Evolutionary conservation across 352 stramenopile genomes (phyloP).

Genomic region (Phytophthora aleatoria): DNA sequence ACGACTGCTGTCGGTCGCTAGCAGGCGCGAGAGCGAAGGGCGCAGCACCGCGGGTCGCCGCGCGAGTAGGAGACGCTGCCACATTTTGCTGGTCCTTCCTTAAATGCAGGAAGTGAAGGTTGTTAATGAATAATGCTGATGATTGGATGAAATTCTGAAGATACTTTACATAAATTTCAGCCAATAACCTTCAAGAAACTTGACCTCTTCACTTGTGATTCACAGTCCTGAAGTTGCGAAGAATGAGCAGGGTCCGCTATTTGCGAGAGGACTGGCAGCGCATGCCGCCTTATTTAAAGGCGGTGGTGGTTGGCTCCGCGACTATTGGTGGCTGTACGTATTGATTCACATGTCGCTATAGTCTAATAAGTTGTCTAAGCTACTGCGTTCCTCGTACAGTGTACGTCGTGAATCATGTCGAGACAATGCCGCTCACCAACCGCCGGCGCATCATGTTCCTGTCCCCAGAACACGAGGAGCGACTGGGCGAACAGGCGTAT

Average conservation of each 20-base stretch:
- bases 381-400: conserved; percentile 9
- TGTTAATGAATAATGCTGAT: conserved; percentile 2
- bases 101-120: conserved; percentile 2
- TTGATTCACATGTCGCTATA: neutral
- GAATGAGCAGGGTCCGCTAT: neutral
- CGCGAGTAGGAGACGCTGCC: conserved; percentile 24
- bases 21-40: conserved; percentile 10
- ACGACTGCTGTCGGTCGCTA: conserved; percentile 26
- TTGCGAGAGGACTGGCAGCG: conserved; percentile 42
- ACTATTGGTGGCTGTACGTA: conserved; percentile 38
- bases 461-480: conserved; percentile 52
- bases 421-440: conserved; percentile 66
- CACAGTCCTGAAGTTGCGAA: neutral
- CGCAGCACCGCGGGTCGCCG: conserved; percentile 8
- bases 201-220: no score
- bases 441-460: conserved; percentile 71
- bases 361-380: neutral
- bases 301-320: conserved; percentile 28
- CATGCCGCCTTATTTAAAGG: conserved; percentile 45
- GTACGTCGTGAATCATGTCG: conserved; percentile 52
- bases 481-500: conserved; percentile 56
- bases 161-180: neutral
- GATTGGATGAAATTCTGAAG: conserved; percentile 9
- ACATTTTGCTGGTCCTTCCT: conserved; percentile 18
- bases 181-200: neutral